These are phyloP conservation scores for Chalciporus sp. DNA, from an alignment of 1,284 basidiomycete genomes.

Conservation along the genomic window DNA sequence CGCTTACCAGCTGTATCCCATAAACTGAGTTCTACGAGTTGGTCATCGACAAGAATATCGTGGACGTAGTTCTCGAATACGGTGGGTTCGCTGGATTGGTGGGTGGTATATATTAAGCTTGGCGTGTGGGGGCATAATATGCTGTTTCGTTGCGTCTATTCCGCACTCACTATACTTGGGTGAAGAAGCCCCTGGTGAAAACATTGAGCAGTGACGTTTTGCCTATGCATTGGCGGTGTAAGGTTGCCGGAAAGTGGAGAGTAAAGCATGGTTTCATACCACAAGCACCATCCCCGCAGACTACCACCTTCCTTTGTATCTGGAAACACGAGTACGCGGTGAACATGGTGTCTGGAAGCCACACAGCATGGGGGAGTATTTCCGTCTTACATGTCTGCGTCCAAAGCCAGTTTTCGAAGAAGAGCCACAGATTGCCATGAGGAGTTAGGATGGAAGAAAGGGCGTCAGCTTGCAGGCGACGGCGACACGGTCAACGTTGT, in stretches of 20 bases:
- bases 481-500: neutral
- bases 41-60: slow-evolving; percentile 80
- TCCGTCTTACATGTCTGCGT: slow-evolving; percentile 48
- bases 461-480: neutral
- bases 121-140: neutral
- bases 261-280: slow-evolving; percentile 47
- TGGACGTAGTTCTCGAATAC: slow-evolving; percentile 95
- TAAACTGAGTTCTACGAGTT: slow-evolving; percentile 84
- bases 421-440: slow-evolving; percentile 56
- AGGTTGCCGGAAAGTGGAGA: slow-evolving; percentile 16
- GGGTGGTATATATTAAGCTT: neutral
- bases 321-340: slow-evolving; percentile 30
- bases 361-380: neutral
- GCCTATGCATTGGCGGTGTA: slow-evolving; percentile 40
- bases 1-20: slow-evolving; percentile 94
- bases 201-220: slow-evolving; percentile 86
- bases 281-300: slow-evolving; percentile 92
- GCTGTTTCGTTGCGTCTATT: neutral
- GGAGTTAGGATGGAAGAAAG: slow-evolving; percentile 12
- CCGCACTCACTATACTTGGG: slow-evolving; percentile 79
- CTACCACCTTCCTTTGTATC: slow-evolving; percentile 74
- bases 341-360: slow-evolving; percentile 14
- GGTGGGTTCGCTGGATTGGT: slow-evolving; percentile 78
- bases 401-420: slow-evolving; percentile 54
- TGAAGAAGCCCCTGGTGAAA: slow-evolving; percentile 85